A percentile compares a stretch with the other conserved stretches of the same genome.
phyloP scores from a whole-genome alignment of 2,329 filamentous ascomycete species.

The Epicoccum nigrum region DNA sequence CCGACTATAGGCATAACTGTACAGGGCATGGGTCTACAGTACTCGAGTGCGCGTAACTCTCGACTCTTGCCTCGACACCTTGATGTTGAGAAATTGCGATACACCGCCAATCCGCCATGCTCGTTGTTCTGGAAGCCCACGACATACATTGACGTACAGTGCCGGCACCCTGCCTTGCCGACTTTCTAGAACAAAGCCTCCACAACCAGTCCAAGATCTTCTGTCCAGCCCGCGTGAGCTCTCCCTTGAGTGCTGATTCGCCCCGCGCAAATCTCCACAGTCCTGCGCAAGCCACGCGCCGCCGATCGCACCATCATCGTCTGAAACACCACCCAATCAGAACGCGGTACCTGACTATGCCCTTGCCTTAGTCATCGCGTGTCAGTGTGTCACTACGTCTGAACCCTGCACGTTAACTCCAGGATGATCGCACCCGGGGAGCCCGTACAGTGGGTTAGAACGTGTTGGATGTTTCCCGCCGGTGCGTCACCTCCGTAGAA shows the following conservation, averaged over 20 bases:
- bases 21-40: no score
- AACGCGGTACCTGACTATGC: conserved; percentile 37
- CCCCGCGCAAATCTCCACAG: neutral
- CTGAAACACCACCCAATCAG: conserved; percentile 36
- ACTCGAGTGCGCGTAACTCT: no score
- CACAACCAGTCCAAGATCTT: conserved; percentile 8
- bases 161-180: neutral
- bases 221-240: conserved; percentile 11
- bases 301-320: conserved; percentile 41
- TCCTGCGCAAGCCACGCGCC: conserved; percentile 24
- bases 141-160: conserved; percentile 1
- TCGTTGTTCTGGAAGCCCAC: conserved; percentile 17
- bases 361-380: conserved; percentile 15
- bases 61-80: no score
- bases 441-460: conserved; percentile 4
- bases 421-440: conserved; percentile 8
- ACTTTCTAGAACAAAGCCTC: conserved; percentile 9
- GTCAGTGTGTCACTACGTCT: conserved; percentile 13
- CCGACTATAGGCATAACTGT: neutral
- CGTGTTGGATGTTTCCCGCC: conserved; percentile 10
- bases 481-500: conserved; percentile 31
- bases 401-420: conserved; percentile 22
- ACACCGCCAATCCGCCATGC: neutral
- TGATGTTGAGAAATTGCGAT: neutral
- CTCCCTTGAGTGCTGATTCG: neutral